Evolutionary conservation across 2,329 filamentous ascomycete genomes (phyloP), one percentile per base, ranked within the genome.

Genomic region (Chrysoporthe cubensis): DNA sequence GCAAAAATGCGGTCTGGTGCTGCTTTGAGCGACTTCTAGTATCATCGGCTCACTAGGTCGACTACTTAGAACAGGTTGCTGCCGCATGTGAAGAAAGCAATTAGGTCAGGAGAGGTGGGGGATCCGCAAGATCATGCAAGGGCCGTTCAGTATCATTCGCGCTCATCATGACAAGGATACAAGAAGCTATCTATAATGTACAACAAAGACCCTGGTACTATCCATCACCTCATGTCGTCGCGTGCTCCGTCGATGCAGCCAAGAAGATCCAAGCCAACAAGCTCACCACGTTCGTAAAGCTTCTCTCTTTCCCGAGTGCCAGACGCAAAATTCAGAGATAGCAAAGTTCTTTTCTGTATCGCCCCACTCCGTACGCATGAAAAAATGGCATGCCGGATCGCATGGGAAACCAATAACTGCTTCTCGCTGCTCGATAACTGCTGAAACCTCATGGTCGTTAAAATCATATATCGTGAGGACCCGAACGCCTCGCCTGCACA

Each of bases 271-370:
- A 65, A 57, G 40, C 37, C 54, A 32, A 50, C 56, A 21, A 57
- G 54, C 18, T 11, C 54, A 2, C 34, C n/a, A 26, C 16, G 34
- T 40, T n/a, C 34, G 32, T 54, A 32, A 13, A 16, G 16, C 4
- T 6, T 16, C 16, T 4, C 21, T 32, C 16, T 5, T 52, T 18
- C 48, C 13, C 11, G 21, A 54, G 16, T 4, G 14, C 11, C 21
- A 54, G 4, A 32, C 21, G 48, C 48, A 54, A 14, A 52, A 32
- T 32, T 9, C 18, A n/a, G 6, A 44, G 13, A 44, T 58, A 34
- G 37, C 37, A 42, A 32, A 21, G 1, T 50, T 57, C 59, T 69
- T 67, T 67, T 69, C 64, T 69, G 60, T 67, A 66, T 66, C 56
- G 52, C 64, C 52, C 62, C 60, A n/a, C n/a, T 57, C 56, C 42